A percentile compares a stretch with the other conserved stretches of the same genome.
phyloP scores from a whole-genome alignment of 345 rosid species.

The Conringia planisiliqua region DNA sequence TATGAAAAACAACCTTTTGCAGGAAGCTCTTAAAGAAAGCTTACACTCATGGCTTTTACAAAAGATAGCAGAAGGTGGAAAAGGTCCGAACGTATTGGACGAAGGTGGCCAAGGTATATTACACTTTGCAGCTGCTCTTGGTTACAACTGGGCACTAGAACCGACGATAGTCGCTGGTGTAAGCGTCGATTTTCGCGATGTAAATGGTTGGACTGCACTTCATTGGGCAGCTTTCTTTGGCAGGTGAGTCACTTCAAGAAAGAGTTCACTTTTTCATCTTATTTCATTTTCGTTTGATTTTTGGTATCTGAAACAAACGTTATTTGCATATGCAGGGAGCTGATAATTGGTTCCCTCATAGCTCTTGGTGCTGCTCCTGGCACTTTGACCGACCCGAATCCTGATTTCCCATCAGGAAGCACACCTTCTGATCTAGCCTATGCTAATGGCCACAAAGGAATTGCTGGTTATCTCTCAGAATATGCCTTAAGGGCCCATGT shows the following conservation, averaged over 20 bases:
- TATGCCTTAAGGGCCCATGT: constrained; percentile 59
- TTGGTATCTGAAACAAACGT: background rate
- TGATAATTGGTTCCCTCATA: constrained; percentile 68
- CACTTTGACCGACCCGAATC: constrained; percentile 72
- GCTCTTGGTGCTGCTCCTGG: constrained; percentile 85
- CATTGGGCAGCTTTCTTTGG: constrained; percentile 98
- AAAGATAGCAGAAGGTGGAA: constrained; percentile 75
- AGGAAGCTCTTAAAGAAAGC: constrained; percentile 73
- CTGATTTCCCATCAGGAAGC: constrained; percentile 56
- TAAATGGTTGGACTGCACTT: constrained; percentile 98
- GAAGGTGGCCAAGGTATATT: constrained; percentile 88
- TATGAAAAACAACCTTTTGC: constrained; percentile 49
- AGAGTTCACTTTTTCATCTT: background rate
- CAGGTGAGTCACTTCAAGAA: constrained; percentile 47
- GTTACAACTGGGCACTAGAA: constrained; percentile 92
- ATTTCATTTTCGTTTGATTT: background rate
- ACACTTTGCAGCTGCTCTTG: constrained; percentile 95
- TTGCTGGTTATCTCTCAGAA: constrained; percentile 91
- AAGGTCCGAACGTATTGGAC: constrained; percentile 81
- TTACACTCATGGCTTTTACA: constrained; percentile 78
- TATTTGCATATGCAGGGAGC: constrained; percentile 53
- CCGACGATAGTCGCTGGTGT: constrained; percentile 82
- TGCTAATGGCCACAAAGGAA: constrained; percentile 84
- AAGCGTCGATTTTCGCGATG: constrained; percentile 82
- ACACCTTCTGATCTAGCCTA: constrained; percentile 90